A percentile compares a stretch with the other conserved stretches of the same genome.
Conservation (phyloP, 2,329 filamentous ascomycete species). For the Fusarium metavorans region DNA sequence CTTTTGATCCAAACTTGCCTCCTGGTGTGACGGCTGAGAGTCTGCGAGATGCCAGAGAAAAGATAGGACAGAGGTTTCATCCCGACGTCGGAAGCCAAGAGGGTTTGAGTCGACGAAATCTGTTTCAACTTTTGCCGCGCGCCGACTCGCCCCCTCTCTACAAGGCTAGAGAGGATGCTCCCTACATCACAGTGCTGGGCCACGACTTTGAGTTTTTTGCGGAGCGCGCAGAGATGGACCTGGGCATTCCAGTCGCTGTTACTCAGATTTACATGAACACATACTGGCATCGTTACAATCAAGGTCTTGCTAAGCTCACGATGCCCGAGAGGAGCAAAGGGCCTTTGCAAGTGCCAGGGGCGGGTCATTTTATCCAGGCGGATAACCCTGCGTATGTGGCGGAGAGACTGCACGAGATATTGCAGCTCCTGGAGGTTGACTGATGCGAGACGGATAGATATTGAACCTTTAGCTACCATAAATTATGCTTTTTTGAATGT, state of each 20-base stretch:
- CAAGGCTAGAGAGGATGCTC: neutral
- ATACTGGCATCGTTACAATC: slow-evolving; percentile 66
- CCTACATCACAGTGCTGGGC: slow-evolving; percentile 39
- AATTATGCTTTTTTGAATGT: neutral
- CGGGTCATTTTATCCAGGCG: slow-evolving; percentile 57
- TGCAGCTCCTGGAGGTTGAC: slow-evolving; percentile 11
- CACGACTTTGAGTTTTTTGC: slow-evolving; percentile 41
- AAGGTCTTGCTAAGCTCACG: slow-evolving; percentile 60
- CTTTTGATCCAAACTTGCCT: slow-evolving; percentile 54
- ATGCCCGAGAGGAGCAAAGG: slow-evolving; percentile 51
- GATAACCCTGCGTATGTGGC: slow-evolving; percentile 63
- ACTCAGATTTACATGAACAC: slow-evolving; percentile 65
- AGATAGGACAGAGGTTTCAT: slow-evolving; percentile 32
- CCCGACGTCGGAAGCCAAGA: slow-evolving; percentile 36
- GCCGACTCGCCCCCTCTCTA: slow-evolving; percentile 26
- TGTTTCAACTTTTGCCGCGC: slow-evolving; percentile 30
- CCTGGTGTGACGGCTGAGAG: slow-evolving; percentile 11
- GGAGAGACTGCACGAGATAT: slow-evolving; percentile 9
- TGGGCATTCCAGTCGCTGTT: slow-evolving; percentile 38
- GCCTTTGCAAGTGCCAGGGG: slow-evolving; percentile 23
- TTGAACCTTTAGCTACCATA: neutral
- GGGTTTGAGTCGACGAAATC: slow-evolving; percentile 34
- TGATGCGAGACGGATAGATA: neutral
- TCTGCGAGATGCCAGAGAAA: slow-evolving; percentile 20
- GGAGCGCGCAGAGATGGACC: slow-evolving; percentile 3